Conservation (phyloP, 345 rosid genomes). For the Mangifera indica region DNA sequence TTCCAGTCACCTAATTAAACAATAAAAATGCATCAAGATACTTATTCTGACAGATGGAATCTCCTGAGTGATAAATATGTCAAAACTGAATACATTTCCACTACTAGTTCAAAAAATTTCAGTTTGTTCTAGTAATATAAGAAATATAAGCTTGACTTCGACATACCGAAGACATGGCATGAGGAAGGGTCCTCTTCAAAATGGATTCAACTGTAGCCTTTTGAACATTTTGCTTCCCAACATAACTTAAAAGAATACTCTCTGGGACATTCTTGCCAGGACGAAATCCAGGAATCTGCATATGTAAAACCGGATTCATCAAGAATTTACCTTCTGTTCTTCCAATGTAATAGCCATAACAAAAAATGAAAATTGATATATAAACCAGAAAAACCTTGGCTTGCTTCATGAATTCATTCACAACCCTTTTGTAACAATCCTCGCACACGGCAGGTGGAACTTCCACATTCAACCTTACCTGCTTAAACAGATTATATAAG, state of each 20-base stretch:
- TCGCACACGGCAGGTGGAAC: slow-evolving; percentile 71
- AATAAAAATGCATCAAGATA: slow-evolving; percentile 12
- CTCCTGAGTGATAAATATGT: background rate
- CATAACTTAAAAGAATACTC: slow-evolving; percentile 61
- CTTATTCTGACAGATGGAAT: background rate
- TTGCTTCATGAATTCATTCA: slow-evolving; percentile 64
- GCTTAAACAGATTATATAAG: background rate
- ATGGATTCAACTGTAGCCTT: slow-evolving; percentile 85
- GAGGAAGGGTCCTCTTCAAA: slow-evolving; percentile 91
- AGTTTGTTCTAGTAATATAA: background rate
- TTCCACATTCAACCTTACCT: slow-evolving; percentile 72
- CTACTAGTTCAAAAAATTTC: background rate
- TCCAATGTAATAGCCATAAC: background rate
- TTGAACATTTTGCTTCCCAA: slow-evolving; percentile 66
- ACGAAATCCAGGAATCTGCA: slow-evolving; percentile 86
- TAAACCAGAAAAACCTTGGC: slow-evolving; percentile 50
- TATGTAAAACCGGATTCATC: background rate
- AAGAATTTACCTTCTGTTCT: background rate
- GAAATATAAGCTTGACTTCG: slow-evolving; percentile 9
- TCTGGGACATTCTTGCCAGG: slow-evolving; percentile 79
- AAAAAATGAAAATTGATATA: background rate
- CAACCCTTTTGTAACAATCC: slow-evolving; percentile 74
- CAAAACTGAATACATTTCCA: background rate
- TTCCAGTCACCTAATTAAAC: slow-evolving; percentile 65
- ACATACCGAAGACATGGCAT: slow-evolving; percentile 79